These are phyloP conservation scores for Tausonia pullulans DNA, from an alignment of 1,284 basidiomycete species.

Conservation along the genomic window DNA sequence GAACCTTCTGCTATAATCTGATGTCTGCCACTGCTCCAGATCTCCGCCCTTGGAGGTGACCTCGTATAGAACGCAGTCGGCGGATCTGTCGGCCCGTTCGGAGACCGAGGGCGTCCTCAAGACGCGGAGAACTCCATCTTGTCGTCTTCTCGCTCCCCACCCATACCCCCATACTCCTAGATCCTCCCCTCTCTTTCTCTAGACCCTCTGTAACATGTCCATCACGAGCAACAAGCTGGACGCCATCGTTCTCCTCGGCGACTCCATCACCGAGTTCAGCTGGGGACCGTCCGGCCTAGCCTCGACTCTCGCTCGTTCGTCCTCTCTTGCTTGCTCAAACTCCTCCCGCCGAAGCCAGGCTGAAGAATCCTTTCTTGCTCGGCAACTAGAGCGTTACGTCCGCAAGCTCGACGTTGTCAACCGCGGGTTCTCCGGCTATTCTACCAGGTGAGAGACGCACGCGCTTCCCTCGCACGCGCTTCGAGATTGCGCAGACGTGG, in stretches of 20 bases:
- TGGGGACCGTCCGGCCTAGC: neutral
- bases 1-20: no score
- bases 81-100: no score
- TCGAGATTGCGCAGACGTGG: no score
- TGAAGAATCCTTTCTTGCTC: neutral
- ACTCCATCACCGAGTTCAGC: conserved; percentile 10
- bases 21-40: no score
- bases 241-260: conserved; percentile 4
- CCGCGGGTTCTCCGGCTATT: conserved; percentile 7
- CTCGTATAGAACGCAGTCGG: no score
- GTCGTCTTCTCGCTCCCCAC: no score
- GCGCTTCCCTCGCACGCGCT: no score
- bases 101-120: no score
- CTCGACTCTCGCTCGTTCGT: neutral
- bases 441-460: no score
- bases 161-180: neutral
- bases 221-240: neutral
- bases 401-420: conserved; percentile 13
- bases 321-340: neutral
- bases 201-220: neutral
- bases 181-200: neutral
- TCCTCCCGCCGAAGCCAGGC: neutral
- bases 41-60: no score
- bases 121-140: no score
- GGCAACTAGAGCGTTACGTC: conserved; percentile 7